These are phyloP conservation scores for Peronospora tabacina DNA, from an alignment of 352 stramenopile species.

Conservation along the genomic window DNA sequence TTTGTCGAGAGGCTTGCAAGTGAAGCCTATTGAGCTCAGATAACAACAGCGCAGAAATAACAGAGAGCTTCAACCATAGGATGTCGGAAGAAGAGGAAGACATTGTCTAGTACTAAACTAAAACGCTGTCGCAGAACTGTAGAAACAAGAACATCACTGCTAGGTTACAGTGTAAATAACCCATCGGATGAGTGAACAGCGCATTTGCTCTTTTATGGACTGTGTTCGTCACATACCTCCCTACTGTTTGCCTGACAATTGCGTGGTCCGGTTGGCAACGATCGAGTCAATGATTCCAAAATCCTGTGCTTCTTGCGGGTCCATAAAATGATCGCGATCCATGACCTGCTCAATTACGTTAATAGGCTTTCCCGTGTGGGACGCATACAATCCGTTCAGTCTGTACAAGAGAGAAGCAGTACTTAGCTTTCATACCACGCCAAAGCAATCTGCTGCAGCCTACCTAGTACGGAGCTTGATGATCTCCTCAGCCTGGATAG, in stretches of 20 bases:
- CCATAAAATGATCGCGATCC: conserved; percentile 85
- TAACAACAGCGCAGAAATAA: conserved; percentile 28
- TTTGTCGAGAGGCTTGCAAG: conserved; percentile 4
- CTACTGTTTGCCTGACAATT: conserved; percentile 10
- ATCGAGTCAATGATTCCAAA: conserved; percentile 84
- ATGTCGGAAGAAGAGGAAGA: neutral
- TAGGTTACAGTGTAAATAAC: neutral
- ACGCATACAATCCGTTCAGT: conserved; percentile 65
- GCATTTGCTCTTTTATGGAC: conserved; percentile 1
- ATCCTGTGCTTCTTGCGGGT: conserved; percentile 56
- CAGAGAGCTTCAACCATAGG: conserved; percentile 20
- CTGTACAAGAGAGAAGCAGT: conserved; percentile 21
- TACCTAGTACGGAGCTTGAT: conserved; percentile 86
- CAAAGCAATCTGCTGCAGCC: neutral
- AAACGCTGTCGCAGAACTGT: neutral
- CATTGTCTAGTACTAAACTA: neutral
- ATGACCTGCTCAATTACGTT: conserved; percentile 79
- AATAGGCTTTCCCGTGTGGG: conserved; percentile 69
- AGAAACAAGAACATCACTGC: neutral
- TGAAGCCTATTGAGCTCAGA: conserved; percentile 16
- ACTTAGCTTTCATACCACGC: conserved; percentile 3
- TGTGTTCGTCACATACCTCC: neutral
- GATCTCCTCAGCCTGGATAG: conserved; percentile 98
- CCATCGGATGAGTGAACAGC: neutral
- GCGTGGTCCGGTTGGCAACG: conserved; percentile 46